phyloP scores from a whole-genome alignment of 2,329 filamentous ascomycete species.

The Cladobotryum mycophilum region DNA sequence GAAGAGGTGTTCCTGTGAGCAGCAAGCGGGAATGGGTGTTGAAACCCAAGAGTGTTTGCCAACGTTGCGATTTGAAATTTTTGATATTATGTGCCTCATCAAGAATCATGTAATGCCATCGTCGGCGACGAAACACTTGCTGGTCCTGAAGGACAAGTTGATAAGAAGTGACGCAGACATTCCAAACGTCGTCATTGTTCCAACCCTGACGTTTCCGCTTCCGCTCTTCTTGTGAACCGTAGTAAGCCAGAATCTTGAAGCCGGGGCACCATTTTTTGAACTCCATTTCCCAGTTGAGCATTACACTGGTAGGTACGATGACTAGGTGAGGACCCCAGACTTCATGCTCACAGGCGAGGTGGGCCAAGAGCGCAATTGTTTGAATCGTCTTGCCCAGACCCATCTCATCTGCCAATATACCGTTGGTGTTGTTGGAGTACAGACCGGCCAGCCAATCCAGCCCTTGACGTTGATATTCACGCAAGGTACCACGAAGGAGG shows the following conservation, averaged over 20 bases:
- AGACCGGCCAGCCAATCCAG: conserved; percentile 93
- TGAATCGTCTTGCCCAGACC: conserved; percentile 97
- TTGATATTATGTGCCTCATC: conserved; percentile 99
- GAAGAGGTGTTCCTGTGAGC: conserved; percentile 87
- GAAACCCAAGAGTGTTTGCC: conserved; percentile 92
- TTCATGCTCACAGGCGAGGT: conserved; percentile 82
- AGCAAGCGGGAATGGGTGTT: conserved; percentile 83
- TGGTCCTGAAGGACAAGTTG: conserved; percentile 93
- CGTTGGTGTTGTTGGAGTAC: conserved; percentile 88
- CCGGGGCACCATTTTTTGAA: conserved; percentile 99
- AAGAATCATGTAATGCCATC: conserved; percentile 97
- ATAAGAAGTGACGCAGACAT: conserved; percentile 96
- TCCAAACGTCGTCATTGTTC: conserved; percentile 90
- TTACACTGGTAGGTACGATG: conserved; percentile 94
- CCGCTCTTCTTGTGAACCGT: conserved; percentile 87
- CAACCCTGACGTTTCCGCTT: conserved; percentile 87
- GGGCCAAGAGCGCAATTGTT: conserved; percentile 87
- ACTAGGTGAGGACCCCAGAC: conserved; percentile 96
- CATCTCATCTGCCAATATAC: conserved; percentile 97
- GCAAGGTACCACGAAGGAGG: conserved; percentile 77
- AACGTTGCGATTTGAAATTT: conserved; percentile 95
- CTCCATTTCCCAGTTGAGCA: conserved; percentile 99
- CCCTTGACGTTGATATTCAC: conserved; percentile 96
- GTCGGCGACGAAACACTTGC: conserved; percentile 83
- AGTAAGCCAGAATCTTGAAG: conserved; percentile 97